Conservation (phyloP, 2,329 filamentous ascomycete species). For the Daldinia eschscholtzii region DNA sequence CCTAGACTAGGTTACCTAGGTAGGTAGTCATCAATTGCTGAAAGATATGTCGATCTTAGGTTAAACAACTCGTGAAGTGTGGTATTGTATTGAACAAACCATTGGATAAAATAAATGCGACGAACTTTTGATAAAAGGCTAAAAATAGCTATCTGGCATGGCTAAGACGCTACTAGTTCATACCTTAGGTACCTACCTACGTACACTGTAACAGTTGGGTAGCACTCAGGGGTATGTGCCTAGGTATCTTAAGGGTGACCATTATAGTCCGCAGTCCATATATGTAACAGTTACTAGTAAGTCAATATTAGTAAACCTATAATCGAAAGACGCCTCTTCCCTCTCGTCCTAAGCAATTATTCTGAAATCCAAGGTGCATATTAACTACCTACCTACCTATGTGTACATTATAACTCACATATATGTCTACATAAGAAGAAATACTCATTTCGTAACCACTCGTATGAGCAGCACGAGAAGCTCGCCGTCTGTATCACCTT, state of each 20-base stretch:
- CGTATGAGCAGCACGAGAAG: neutral
- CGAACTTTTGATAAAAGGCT: slow-evolving; percentile 7
- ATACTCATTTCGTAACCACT: neutral
- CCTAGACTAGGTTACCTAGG: neutral
- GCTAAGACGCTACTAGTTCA: neutral
- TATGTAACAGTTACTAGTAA: neutral
- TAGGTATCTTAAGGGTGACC: neutral
- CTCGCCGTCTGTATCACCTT: neutral
- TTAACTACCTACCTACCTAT: too few species aligned
- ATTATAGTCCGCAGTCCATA: neutral
- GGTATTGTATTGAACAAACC: neutral
- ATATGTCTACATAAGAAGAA: too few species aligned
- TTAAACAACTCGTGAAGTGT: slow-evolving; percentile 11
- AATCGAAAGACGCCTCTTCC: too few species aligned
- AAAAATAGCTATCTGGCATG: slow-evolving; percentile 18
- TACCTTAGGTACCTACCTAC: neutral
- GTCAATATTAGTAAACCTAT: neutral
- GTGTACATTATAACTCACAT: too few species aligned
- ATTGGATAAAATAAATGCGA: neutral
- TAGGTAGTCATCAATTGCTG: neutral
- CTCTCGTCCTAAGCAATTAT: too few species aligned
- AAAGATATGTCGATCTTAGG: slow-evolving; percentile 2
- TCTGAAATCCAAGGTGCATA: too few species aligned
- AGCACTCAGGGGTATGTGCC: neutral
- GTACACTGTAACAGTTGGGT: slow-evolving; percentile 6